Evolutionary conservation across 1,139 yeast genomes (phyloP).

Genomic region (Chernovozyma aurita): DNA sequence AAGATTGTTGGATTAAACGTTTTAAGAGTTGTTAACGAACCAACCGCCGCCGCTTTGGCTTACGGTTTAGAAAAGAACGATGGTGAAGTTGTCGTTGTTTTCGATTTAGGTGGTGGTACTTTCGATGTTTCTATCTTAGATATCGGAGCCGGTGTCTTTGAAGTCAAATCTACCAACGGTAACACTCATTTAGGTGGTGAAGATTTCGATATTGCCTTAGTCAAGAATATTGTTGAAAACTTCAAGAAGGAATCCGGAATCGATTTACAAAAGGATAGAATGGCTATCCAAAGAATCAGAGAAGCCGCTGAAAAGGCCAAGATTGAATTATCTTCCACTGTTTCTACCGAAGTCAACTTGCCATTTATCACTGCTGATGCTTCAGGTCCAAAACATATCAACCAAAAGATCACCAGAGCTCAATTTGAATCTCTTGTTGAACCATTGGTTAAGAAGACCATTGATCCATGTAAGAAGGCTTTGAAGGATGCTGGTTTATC

Average conservation of each 20-base stretch:
- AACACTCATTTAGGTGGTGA: slow-evolving; percentile 91
- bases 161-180: slow-evolving; percentile 85
- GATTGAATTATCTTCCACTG: slow-evolving; percentile 94
- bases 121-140: slow-evolving; percentile 82
- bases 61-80: slow-evolving; percentile 88
- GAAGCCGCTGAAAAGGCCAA: slow-evolving; percentile 99
- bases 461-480: slow-evolving; percentile 98
- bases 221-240: slow-evolving; percentile 83
- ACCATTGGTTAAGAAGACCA: slow-evolving; percentile 84
- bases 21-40: slow-evolving; percentile 96
- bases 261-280: slow-evolving; percentile 86
- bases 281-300: slow-evolving; percentile 99
- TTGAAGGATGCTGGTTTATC: slow-evolving; percentile 89
- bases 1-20: slow-evolving; percentile 95
- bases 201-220: slow-evolving; percentile 84
- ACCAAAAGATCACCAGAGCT: slow-evolving; percentile 87
- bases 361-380: slow-evolving; percentile 97
- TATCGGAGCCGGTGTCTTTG: slow-evolving; percentile 84
- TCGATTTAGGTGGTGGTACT: slow-evolving; percentile 89
- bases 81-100: slow-evolving; percentile 75
- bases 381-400: slow-evolving; percentile 97
- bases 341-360: slow-evolving; percentile 89
- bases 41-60: slow-evolving; percentile 98
- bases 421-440: slow-evolving; percentile 92
- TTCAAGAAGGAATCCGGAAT: slow-evolving; percentile 93